Base-by-base conservation (phyloP, 2,329 filamentous ascomycete species). In the Colletotrichum tamarilloi region DNA sequence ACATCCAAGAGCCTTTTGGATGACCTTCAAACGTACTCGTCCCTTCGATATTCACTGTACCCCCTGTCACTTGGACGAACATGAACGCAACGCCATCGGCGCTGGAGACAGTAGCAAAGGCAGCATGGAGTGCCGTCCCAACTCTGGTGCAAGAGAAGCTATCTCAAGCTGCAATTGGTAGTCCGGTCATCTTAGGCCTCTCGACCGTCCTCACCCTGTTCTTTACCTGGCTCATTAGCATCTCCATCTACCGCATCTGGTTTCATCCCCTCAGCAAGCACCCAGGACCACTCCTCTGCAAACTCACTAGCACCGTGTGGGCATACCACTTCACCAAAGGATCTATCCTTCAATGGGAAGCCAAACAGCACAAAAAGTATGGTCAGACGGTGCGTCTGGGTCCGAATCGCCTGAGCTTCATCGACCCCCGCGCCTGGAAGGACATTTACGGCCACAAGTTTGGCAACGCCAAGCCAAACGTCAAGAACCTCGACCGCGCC, bases 231-330 rank as follows among this genome's bases (percentile, higher is more conserved):
- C 55, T 57, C 12, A 19, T 57, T 12, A 57, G 55, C 14, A 30
- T 30, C 55, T 26, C 55, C 16, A 72, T 79, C 53, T 80, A 80
- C 75, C 79, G 79, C 72, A 67, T 80, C 38, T 81, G 77, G 76
- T 78, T 81, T 71, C 80, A 82, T 71, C 79, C 79, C 12, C 75
- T 81, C 42, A 71, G 75, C 63, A 75, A 77, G 56, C 78, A 76
- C 57, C 78, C 79, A 11, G 78, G 78, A 22, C 79, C 79, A 11
- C 58, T 62, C 14, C 38, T 62, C 58, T 22, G n/a, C 9, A 62
- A 42, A 14, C 56, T 68, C 5, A 57, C 55, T 4, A 30, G 30
- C 49, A 14, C 24, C 58, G 49, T 58, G 12, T 68, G 26, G 62
- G 60, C 60, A 16, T 57, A 69, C 30, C 60, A 69, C 62, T 35